Evolutionary conservation across 108 stramenopile genomes (phyloP).

Genomic region (Discostella pseudostelligera): DNA sequence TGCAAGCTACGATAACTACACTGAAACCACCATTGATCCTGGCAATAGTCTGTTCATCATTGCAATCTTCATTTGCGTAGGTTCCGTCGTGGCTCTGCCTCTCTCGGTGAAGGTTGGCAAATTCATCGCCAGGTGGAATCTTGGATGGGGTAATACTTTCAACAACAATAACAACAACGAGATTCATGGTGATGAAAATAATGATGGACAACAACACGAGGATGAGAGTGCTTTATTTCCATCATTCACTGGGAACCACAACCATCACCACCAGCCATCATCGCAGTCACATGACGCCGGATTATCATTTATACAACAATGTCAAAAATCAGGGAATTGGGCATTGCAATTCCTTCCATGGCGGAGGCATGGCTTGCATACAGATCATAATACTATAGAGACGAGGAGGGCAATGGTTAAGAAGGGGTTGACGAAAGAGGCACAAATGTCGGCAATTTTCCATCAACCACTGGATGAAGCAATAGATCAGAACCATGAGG

Average conservation of each 20-base stretch:
- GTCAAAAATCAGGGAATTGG: not conserved
- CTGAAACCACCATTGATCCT: conserved; percentile 24
- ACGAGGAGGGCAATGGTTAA: not conserved
- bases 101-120: conserved; percentile 15
- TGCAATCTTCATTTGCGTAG: conserved; percentile 23
- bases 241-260: not conserved
- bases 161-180: conserved; percentile 2
- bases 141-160: not conserved
- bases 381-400: not conserved
- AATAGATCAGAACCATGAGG: not conserved
- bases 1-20: conserved; percentile 28
- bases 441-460: not conserved
- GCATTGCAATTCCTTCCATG: not conserved
- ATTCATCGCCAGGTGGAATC: not conserved
- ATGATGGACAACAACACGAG: not conserved
- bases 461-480: not conserved
- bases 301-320: conserved; percentile 6
- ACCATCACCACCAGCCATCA: no score
- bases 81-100: conserved; percentile 17
- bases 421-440: conserved; percentile 9
- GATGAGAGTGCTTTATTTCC: not conserved
- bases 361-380: not conserved
- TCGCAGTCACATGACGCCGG: not conserved
- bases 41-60: conserved; percentile 29
- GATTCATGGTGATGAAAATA: not conserved